These are phyloP conservation scores for Penicillium hesseltinei DNA, from an alignment of 2,329 filamentous ascomycete species.

Conservation along the genomic window DNA sequence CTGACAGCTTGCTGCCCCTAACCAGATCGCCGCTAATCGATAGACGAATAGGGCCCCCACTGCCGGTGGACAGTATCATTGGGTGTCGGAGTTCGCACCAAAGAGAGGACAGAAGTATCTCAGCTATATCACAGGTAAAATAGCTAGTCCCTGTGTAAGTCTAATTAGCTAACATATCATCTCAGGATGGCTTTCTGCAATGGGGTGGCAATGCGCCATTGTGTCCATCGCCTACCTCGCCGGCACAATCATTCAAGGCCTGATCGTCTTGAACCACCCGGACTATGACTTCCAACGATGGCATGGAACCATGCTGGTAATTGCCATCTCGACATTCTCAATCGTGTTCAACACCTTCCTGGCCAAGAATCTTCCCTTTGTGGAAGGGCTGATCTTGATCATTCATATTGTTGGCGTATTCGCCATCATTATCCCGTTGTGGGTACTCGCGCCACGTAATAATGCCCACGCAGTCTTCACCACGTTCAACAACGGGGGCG, in stretches of 20 bases:
- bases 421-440: constrained; percentile 45
- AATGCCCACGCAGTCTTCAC: constrained; percentile 41
- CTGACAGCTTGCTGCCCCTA: not conserved
- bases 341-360: constrained; percentile 46
- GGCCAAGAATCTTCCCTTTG: constrained; percentile 38
- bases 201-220: constrained; percentile 48
- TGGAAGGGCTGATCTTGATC: constrained; percentile 43
- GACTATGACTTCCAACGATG: constrained; percentile 43
- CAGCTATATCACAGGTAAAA: constrained; percentile 46
- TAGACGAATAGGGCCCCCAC: constrained; percentile 37
- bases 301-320: constrained; percentile 47
- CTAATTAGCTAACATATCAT: not conserved
- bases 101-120: constrained; percentile 41
- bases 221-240: constrained; percentile 46
- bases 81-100: constrained; percentile 44
- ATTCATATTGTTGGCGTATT: constrained; percentile 46
- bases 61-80: constrained; percentile 39
- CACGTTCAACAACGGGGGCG: constrained; percentile 42
- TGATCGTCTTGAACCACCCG: constrained; percentile 46
- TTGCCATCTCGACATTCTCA: constrained; percentile 40
- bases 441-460: constrained; percentile 42
- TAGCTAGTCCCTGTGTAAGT: not conserved
- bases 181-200: constrained; percentile 44
- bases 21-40: not conserved
- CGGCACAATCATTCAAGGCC: constrained; percentile 47